A percentile compares a stretch with the other conserved stretches of the same genome.
Conservation (phyloP, 495 filamentous ascomycete genomes). For the Cryomyces antarcticus region DNA sequence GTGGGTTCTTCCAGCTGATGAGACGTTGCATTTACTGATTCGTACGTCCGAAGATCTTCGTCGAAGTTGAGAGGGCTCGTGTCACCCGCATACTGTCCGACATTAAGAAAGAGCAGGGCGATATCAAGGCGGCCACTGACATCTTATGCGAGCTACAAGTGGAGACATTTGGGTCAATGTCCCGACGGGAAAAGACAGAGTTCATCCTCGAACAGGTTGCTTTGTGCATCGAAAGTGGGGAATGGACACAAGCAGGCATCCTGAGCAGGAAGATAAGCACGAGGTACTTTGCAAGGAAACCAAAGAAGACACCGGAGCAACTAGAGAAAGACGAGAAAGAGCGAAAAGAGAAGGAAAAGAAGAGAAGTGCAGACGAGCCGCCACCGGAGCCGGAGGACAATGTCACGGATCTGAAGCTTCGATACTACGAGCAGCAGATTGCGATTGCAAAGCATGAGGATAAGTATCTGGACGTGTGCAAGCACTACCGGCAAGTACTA, state of each 20-base stretch:
- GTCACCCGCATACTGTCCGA: slow-evolving; percentile 86
- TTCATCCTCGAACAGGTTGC: slow-evolving; percentile 93
- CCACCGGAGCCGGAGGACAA: slow-evolving; percentile 66
- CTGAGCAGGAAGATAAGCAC: slow-evolving; percentile 94
- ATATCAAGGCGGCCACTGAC: slow-evolving; percentile 73
- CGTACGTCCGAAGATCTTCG: slow-evolving; percentile 50
- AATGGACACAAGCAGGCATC: slow-evolving; percentile 91
- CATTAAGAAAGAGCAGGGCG: slow-evolving; percentile 89
- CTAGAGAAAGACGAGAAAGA: slow-evolving; percentile 76
- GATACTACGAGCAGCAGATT: slow-evolving; percentile 94
- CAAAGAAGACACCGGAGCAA: slow-evolving; percentile 71
- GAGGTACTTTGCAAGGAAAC: slow-evolving; percentile 68
- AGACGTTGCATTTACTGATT: too few relatives aligned
- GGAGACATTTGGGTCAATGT: slow-evolving; percentile 97
- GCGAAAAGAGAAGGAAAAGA: slow-evolving; percentile 41
- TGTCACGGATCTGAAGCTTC: slow-evolving; percentile 87
- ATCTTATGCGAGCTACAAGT: slow-evolving; percentile 95
- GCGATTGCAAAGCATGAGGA: slow-evolving; percentile 83
- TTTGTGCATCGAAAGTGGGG: slow-evolving; percentile 83
- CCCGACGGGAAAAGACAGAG: slow-evolving; percentile 87
- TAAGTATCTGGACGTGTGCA: slow-evolving; percentile 93
- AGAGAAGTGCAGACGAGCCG: slow-evolving; percentile 43
- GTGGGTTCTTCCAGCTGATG: slow-evolving; percentile 16
- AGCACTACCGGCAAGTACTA: slow-evolving; percentile 86
- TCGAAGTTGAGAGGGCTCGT: slow-evolving; percentile 92